Percentiles rank a stretch among this genome's conserved stretches.
These are phyloP conservation scores for Moricandia arvensis DNA, from an alignment of 345 rosid species.

Conservation along the genomic window DNA sequence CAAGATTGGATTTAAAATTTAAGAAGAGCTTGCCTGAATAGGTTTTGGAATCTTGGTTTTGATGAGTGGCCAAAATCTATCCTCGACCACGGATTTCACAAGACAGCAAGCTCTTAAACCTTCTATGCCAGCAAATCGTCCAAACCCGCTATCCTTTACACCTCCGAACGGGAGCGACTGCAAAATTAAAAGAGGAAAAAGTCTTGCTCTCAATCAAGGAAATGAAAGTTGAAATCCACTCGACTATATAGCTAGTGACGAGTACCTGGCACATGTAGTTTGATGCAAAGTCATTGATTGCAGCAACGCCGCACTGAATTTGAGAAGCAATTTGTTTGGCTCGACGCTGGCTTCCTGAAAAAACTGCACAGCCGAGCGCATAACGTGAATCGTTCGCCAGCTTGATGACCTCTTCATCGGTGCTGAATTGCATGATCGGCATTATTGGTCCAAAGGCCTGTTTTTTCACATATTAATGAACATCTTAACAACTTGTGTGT, in stretches of 20 bases:
- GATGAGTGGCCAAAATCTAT: conserved; percentile 92
- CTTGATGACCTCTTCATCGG: conserved; percentile 82
- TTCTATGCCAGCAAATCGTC: conserved; percentile 92
- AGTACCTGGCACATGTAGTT: conserved; percentile 93
- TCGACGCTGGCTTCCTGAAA: conserved; percentile 73
- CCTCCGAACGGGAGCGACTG: conserved; percentile 99
- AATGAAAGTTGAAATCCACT: neutral
- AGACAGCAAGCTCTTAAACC: conserved; percentile 96
- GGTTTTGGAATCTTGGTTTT: conserved; percentile 93
- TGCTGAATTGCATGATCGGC: conserved; percentile 93
- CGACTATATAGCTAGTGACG: conserved; percentile 4
- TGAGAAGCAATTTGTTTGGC: conserved; percentile 85
- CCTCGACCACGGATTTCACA: conserved; percentile 91
- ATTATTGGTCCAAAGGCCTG: conserved; percentile 98
- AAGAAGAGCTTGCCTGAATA: conserved; percentile 59
- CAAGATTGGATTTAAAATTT: neutral
- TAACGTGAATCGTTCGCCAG: conserved; percentile 91
- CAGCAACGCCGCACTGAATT: conserved; percentile 85
- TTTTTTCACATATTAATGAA: conserved; percentile 5
- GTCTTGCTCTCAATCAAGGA: neutral
- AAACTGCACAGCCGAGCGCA: conserved; percentile 96
- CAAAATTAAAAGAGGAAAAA: conserved; percentile 10
- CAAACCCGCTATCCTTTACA: conserved; percentile 93
- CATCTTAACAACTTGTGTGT: neutral
- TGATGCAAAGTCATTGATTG: conserved; percentile 91